Evolutionary conservation across 495 filamentous ascomycete genomes (phyloP).

Genomic region (Aspergillus sclerotioniger): DNA sequence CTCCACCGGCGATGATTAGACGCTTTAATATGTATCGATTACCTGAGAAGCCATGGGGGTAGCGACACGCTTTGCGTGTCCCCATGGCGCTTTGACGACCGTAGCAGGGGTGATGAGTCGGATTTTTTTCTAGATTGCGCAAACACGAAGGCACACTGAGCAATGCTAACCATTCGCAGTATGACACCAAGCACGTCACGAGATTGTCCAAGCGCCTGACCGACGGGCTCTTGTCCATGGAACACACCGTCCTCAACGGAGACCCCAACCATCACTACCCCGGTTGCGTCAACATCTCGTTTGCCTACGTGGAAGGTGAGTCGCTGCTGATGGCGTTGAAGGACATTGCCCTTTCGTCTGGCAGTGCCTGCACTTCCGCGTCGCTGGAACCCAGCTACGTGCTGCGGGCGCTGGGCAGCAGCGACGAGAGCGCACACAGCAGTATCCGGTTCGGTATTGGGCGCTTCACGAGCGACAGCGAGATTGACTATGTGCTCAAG

Average conservation of each 20-base stretch:
- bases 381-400: conserved; percentile 97
- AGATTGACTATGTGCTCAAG: conserved; percentile 97
- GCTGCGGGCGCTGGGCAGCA: conserved; percentile 86
- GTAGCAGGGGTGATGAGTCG: conserved; percentile 53
- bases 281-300: conserved; percentile 96
- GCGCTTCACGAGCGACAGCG: conserved; percentile 88
- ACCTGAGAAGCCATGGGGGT: conserved; percentile 48
- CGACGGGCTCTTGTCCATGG: conserved; percentile 77
- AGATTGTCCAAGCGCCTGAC: conserved; percentile 78
- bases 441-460: conserved; percentile 98
- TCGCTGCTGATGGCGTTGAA: conserved; percentile 97
- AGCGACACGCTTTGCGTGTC: conserved; percentile 41
- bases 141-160: neutral
- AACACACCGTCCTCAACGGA: conserved; percentile 91
- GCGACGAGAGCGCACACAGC: conserved; percentile 95
- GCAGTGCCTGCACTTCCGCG: conserved; percentile 94
- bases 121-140: neutral
- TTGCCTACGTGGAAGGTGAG: conserved; percentile 97
- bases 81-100: conserved; percentile 43
- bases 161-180: conserved; percentile 57
- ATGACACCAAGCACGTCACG: conserved; percentile 82
- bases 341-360: conserved; percentile 95
- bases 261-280: conserved; percentile 82
- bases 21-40: conserved; percentile 50
- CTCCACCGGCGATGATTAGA: conserved; percentile 53